Evolutionary conservation across 345 rosid genomes (phyloP), one percentile per base, ranked within the genome.

Genomic region (Citrus sinensis): DNA sequence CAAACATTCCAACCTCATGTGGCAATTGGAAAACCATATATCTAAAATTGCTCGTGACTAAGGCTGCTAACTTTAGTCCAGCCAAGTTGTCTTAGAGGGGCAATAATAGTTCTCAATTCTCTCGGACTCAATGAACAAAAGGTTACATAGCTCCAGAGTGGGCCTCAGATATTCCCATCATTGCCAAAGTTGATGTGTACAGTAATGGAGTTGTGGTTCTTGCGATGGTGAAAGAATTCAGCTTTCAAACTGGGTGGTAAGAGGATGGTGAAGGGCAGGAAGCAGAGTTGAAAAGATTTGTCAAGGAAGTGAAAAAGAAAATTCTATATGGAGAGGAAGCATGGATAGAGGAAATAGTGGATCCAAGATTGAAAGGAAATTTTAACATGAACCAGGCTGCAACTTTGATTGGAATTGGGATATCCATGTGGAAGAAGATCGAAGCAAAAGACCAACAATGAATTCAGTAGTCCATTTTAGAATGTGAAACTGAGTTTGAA

Each of bases 41-140:
- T 35, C 7, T 35, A 35, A 35, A 6, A 35, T 35, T 35, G 37
- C 37, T 5, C 1, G 37, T 6, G 7, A 35, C 92, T 37, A 89
- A 87, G 70, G 80, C 87, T 55, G 83, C 89, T 2, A 91, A 89
- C 37, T 90, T 89, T 9, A 90, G 90, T 29, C 80, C 89, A 1
- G 89, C 90, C 3, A 89, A 86, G 82, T 82, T 90, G 76, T 75
- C 74, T 9, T 76, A 73, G 42, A 77, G 86, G 67, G 84, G 55
- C n/a, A 27, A 39, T 55, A 55, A 27, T 13, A 70, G 29, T 25
- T 67, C 75, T 1, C 71, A 78, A 13, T 67, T 87, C 75, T 77
- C 87, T 4, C 74, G n/a, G 56, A 73, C 85, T 27, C 76, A 83
- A 55, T 86, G 88, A 40, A 85, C 90, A 4, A 82, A 80, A 66